A percentile compares a stretch with the other conserved stretches of the same genome.
Conservation (phyloP, 2,329 filamentous ascomycete genomes). For the Fusarium nelsonii region DNA sequence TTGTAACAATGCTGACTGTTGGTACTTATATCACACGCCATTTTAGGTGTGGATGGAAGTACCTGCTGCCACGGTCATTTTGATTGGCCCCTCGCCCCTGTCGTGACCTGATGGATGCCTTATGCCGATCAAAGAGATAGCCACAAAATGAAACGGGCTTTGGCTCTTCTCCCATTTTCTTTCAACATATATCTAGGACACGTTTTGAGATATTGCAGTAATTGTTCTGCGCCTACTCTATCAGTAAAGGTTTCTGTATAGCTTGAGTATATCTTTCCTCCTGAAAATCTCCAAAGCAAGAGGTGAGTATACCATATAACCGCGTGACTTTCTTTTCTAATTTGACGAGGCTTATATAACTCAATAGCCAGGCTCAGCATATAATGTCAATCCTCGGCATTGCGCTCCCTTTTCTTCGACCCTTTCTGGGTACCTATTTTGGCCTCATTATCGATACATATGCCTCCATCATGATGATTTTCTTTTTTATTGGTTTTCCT, state of each 20-base stretch:
- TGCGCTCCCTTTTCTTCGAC: background rate
- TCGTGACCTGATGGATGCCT: background rate
- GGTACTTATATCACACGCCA: slow-evolving; percentile 1
- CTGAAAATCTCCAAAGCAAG: background rate
- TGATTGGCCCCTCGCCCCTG: background rate
- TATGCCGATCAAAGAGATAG: background rate
- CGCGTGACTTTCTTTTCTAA: background rate
- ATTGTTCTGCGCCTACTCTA: background rate
- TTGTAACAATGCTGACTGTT: background rate
- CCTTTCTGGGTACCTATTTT: background rate
- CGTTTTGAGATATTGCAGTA: background rate
- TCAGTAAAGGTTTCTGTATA: background rate
- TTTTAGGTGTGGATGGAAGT: background rate
- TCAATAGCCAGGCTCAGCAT: background rate
- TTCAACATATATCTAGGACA: background rate
- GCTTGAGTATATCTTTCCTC: accelerated
- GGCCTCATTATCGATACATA: background rate
- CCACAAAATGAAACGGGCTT: background rate
- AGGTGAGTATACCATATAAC: too few relatives aligned
- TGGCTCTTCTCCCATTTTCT: background rate
- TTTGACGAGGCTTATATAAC: background rate
- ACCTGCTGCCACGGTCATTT: background rate
- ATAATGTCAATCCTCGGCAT: background rate
- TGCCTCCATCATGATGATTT: background rate
- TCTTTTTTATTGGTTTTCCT: background rate